These are phyloP conservation scores for Bertia moriformis DNA, from an alignment of 2,329 filamentous ascomycete genomes.

Conservation along the genomic window DNA sequence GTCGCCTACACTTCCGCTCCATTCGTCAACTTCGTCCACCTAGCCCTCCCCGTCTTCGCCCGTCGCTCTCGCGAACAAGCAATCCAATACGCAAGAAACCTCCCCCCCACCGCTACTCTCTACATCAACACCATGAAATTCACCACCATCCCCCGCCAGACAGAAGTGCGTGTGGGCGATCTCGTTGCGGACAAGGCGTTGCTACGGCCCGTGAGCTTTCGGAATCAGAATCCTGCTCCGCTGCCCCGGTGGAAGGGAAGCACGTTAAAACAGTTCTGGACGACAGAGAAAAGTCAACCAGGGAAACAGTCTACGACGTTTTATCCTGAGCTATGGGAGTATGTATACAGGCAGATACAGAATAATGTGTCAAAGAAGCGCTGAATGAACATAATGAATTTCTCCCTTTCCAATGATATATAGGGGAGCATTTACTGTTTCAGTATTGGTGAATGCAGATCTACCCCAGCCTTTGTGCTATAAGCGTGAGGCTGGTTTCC, in stretches of 20 bases:
- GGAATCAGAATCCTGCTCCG: constrained; percentile 16
- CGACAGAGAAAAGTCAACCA: constrained; percentile 17
- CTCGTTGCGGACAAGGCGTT: constrained; percentile 16
- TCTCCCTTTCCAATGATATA: too few species aligned
- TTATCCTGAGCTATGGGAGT: constrained; percentile 24
- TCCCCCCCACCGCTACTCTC: constrained; percentile 24
- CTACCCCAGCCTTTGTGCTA: too few species aligned
- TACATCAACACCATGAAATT: constrained; percentile 27
- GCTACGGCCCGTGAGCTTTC: constrained; percentile 22
- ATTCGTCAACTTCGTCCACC: constrained; percentile 30
- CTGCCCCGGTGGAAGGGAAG: constrained; percentile 20
- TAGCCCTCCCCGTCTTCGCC: constrained; percentile 28
- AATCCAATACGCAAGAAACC: constrained; percentile 22
- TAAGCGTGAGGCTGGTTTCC: too few species aligned
- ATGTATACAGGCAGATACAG: constrained; percentile 22
- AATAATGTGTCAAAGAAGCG: too few species aligned
- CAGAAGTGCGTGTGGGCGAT: constrained; percentile 23
- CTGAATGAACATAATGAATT: too few species aligned
- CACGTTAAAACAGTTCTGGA: constrained; percentile 20
- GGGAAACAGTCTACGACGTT: constrained; percentile 19
- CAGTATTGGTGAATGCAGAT: too few species aligned
- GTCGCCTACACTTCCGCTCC: constrained; percentile 28
- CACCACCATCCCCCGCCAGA: constrained; percentile 22
- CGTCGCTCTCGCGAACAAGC: constrained; percentile 25
- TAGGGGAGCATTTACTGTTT: too few species aligned